phyloP scores from a whole-genome alignment of 1,139 yeast genomes.

The Diutina pseudorugosa region DNA sequence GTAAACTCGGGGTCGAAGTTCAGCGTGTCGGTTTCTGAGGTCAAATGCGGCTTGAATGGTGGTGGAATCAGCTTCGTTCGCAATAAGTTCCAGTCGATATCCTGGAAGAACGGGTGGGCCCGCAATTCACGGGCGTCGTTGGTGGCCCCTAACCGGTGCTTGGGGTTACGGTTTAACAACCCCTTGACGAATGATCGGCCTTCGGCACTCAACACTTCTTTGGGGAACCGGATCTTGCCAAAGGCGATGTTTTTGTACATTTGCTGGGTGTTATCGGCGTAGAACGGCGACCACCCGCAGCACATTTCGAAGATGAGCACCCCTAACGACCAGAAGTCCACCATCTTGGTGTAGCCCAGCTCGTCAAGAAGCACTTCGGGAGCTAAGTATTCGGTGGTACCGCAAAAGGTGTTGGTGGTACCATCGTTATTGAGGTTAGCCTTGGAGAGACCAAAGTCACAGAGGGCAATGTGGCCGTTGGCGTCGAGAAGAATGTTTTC shows the following conservation, averaged over 20 bases:
- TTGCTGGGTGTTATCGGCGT: slow-evolving; percentile 94
- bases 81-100: slow-evolving; percentile 79
- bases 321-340: slow-evolving; percentile 78
- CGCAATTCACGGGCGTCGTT: slow-evolving; percentile 87
- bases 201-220: slow-evolving; percentile 82
- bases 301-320: slow-evolving; percentile 80
- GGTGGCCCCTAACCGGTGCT: slow-evolving; percentile 81
- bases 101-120: slow-evolving; percentile 83
- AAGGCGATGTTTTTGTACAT: slow-evolving; percentile 98
- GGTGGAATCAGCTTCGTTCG: slow-evolving; percentile 84
- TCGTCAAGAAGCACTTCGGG: slow-evolving; percentile 78
- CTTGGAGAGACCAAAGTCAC: slow-evolving; percentile 94
- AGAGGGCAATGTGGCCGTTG: slow-evolving; percentile 90
- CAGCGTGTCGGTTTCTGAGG: slow-evolving; percentile 86
- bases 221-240: slow-evolving; percentile 94
- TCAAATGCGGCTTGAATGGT: slow-evolving; percentile 88
- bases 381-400: slow-evolving; percentile 86
- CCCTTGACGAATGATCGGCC: slow-evolving; percentile 95
- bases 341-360: slow-evolving; percentile 77
- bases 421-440: slow-evolving; percentile 82
- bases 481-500: slow-evolving; percentile 91
- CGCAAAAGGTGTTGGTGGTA: slow-evolving; percentile 94
- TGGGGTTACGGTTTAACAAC: slow-evolving; percentile 85
- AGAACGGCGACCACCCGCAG: slow-evolving; percentile 99
- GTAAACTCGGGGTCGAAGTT: slow-evolving; percentile 97